Evolutionary conservation across 371 early-diverging fungal species (phyloP), one percentile per base, ranked within the genome.

Genomic region (Cokeromyces recurvatus): DNA sequence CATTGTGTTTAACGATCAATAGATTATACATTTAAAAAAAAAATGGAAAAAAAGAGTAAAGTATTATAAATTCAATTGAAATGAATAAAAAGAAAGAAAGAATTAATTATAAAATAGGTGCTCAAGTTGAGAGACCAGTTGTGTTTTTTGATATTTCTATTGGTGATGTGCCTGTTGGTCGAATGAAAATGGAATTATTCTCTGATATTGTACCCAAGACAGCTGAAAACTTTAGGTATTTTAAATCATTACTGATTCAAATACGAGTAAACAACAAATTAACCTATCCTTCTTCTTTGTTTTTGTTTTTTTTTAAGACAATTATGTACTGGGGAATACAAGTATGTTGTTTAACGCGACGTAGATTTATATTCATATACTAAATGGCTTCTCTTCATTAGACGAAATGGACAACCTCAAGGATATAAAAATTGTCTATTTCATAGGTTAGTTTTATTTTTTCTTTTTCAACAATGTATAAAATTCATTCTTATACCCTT

Each of bases 141-240:
- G 89, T 88, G 9, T 88, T 88, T 44, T 79, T 88, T 48, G 89
- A 86, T 53, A 77, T 86, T n/a, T 76, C 85, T 14, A 88, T 88
- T 51, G 86, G 87, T 27, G 84, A 79, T 48, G 71, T 84, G 20
- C 73, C 80, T 27, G 84, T 87, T 4, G 98, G 96, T 10, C 81
- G 93, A 40, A 91, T 99, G 66, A 91, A 91, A 60, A 92, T 99
- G 88, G 95, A 97, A 65, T 85, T 99, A 15, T 88, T 89, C 63
- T 78, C 84, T 2, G 95, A 99, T 57, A 85, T 90, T 37, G 91
- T 88, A 2, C 99, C 99, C 27, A 90, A 85, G 62, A 99, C 99
- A 1, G 95, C 94, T 11, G 98, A 99, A 64, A 99, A 99, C 79
- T 99, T 99, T 74, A 52, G 52, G 52, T 52, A 45, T 25, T 34